These are phyloP conservation scores for Candida caryicola DNA, from an alignment of 805 yeast species.

Conservation along the genomic window DNA sequence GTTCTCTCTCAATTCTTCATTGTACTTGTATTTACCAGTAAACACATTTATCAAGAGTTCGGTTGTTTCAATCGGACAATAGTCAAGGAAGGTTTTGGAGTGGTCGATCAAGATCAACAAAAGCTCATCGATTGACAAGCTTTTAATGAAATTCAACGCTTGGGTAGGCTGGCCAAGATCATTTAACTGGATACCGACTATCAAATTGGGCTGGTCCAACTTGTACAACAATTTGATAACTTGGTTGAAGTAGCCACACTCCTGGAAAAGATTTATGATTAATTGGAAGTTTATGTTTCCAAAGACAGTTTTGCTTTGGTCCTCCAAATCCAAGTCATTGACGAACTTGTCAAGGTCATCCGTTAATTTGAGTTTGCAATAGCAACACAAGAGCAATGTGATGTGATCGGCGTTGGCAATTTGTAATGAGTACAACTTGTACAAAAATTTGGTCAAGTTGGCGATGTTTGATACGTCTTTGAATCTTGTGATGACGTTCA, in stretches of 20 bases:
- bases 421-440: conserved; percentile 52
- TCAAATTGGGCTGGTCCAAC: conserved; percentile 68
- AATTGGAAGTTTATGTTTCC: conserved; percentile 62
- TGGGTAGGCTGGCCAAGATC: conserved; percentile 60
- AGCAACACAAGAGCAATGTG: conserved; percentile 72
- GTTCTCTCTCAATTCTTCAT: conserved; percentile 9
- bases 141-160: conserved; percentile 63
- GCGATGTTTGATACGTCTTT: conserved; percentile 72
- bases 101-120: conserved; percentile 65
- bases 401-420: conserved; percentile 76
- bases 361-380: conserved; percentile 68
- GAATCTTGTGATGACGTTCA: conserved; percentile 75
- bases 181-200: conserved; percentile 70
- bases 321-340: conserved; percentile 31
- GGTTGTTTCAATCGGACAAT: conserved; percentile 77
- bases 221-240: conserved; percentile 70
- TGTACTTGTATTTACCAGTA: conserved; percentile 74
- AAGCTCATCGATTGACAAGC: conserved; percentile 73
- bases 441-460: conserved; percentile 61
- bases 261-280: conserved; percentile 67
- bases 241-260: conserved; percentile 61
- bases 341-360: conserved; percentile 59
- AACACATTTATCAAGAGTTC: conserved; percentile 79
- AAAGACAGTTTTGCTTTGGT: conserved; percentile 13
- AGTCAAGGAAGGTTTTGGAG: conserved; percentile 62